Evolutionary conservation across 1,284 basidiomycete species (phyloP).

Genomic region (Hemileia vastatrix): DNA sequence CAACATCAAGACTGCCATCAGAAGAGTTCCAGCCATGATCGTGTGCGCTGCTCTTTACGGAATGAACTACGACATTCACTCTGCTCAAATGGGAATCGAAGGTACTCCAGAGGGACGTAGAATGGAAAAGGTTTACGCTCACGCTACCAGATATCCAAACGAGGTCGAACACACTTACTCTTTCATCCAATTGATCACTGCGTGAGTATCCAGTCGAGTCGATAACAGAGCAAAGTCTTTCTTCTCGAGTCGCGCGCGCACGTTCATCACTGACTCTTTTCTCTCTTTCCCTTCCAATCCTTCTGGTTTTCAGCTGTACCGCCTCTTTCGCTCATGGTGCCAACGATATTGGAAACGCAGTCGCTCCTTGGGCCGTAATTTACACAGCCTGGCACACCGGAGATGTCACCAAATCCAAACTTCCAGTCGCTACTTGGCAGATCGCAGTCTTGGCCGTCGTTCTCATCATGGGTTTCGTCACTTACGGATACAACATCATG

Average conservation of each 20-base stretch:
- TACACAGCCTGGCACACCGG: constrained; percentile 45
- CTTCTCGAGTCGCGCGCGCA: no score
- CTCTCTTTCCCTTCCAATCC: not conserved
- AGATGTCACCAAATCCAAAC: constrained; percentile 38
- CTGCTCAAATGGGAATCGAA: constrained; percentile 40
- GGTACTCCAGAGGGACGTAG: constrained; percentile 43
- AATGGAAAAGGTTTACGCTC: constrained; percentile 46
- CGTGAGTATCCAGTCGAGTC: no score
- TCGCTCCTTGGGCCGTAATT: constrained; percentile 47
- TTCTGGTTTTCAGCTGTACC: constrained; percentile 43
- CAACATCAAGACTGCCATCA: constrained; percentile 25
- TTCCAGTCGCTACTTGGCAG: constrained; percentile 48
- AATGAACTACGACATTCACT: constrained; percentile 45
- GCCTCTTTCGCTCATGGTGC: constrained; percentile 50
- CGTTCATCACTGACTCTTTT: not conserved
- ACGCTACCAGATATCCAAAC: constrained; percentile 48
- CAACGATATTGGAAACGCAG: constrained; percentile 45
- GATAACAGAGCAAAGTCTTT: not conserved
- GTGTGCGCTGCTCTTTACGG: constrained; percentile 23
- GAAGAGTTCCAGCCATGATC: constrained; percentile 9
- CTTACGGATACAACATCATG: constrained; percentile 46
- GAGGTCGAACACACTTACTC: constrained; percentile 50
- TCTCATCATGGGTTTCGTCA: constrained; percentile 48
- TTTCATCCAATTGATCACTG: constrained; percentile 50
- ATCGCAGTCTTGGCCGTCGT: constrained; percentile 46